Conservation (phyloP, 495 filamentous ascomycete species). For the Hypoxylon lenormandii region DNA sequence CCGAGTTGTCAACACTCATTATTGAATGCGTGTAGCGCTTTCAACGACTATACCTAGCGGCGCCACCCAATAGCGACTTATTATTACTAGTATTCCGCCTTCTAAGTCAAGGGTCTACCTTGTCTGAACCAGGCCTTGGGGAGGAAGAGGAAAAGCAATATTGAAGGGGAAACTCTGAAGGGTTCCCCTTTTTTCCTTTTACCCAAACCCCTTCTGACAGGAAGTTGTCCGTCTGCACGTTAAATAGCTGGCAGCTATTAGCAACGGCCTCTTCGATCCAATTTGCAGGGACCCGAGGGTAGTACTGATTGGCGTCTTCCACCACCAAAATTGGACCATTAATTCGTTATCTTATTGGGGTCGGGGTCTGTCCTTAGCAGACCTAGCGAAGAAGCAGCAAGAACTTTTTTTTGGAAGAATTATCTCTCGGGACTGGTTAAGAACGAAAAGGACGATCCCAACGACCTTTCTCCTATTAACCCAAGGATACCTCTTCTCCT, state of each 20-base stretch:
- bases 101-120: conserved; percentile 41
- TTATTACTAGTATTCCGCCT: conserved; percentile 11
- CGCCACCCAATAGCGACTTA: not conserved
- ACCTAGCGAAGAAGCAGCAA: conserved; percentile 10
- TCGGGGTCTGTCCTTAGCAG: conserved; percentile 18
- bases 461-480: conserved; percentile 13
- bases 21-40: conserved; percentile 17
- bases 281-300: conserved; percentile 29
- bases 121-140: conserved; percentile 32
- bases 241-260: conserved; percentile 26
- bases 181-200: conserved; percentile 26
- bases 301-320: conserved; percentile 33
- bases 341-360: conserved; percentile 41
- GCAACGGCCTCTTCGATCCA: conserved; percentile 30
- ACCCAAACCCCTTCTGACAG: conserved; percentile 18
- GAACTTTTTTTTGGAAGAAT: conserved; percentile 14
- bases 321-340: conserved; percentile 42
- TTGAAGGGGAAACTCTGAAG: conserved; percentile 29
- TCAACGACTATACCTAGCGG: conserved; percentile 1
- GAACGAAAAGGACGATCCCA: conserved; percentile 7
- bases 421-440: conserved; percentile 24
- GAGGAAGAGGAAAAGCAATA: conserved; percentile 30
- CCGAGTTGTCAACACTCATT: conserved; percentile 30
- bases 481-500: not conserved
- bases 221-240: not conserved